Conservation (phyloP, 1,284 basidiomycete species). For the Thelephora terrestris region DNA sequence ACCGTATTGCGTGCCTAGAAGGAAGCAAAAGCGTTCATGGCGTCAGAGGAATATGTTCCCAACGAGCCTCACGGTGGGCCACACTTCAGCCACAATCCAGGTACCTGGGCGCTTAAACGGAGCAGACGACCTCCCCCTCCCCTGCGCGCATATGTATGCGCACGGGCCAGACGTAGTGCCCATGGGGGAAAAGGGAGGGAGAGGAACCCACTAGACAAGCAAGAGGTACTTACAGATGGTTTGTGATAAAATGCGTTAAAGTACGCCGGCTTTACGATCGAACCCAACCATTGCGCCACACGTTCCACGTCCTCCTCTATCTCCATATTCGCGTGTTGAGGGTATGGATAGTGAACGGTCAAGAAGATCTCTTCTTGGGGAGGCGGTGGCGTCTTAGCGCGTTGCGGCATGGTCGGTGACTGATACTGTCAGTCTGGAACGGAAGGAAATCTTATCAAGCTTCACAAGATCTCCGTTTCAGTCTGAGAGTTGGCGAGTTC, state of each 20-base stretch:
- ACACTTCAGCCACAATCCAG: neutral
- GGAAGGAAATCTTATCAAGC: too few relatives aligned
- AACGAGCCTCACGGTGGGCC: neutral
- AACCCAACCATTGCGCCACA: conserved; percentile 56
- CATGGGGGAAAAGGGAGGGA: neutral
- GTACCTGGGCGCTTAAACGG: neutral
- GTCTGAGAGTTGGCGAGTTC: too few relatives aligned
- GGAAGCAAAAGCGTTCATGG: neutral
- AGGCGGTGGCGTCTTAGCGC: conserved; percentile 44
- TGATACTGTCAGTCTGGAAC: too few relatives aligned
- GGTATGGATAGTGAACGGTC: conserved; percentile 53
- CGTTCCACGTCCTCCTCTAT: conserved; percentile 35
- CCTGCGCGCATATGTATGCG: neutral
- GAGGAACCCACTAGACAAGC: neutral
- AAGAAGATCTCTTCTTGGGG: conserved; percentile 48
- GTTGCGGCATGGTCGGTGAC: conserved; percentile 40
- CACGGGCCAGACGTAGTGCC: too few relatives aligned
- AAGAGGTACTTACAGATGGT: conserved; percentile 39
- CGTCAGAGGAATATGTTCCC: neutral
- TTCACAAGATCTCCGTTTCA: too few relatives aligned
- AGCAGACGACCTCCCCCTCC: too few relatives aligned
- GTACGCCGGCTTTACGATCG: conserved; percentile 34
- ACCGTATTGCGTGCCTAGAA: conserved; percentile 53
- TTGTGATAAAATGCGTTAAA: conserved; percentile 51
- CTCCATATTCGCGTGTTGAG: conserved; percentile 43